Conservation (phyloP, 2,329 filamentous ascomycete genomes). For the Paecilomyces variotii region DNA sequence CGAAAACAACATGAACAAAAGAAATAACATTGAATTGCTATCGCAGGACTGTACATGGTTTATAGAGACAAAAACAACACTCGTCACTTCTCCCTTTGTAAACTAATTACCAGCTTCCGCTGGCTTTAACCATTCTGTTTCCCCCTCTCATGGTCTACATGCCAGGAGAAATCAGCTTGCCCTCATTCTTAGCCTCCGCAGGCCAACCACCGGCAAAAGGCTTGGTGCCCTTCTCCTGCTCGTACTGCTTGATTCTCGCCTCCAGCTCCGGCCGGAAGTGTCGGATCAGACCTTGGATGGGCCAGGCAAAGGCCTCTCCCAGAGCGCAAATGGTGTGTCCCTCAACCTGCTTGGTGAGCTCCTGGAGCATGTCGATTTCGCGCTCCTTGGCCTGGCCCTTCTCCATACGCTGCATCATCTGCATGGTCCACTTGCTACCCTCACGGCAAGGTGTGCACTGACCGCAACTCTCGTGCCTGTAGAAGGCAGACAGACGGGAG, state of each 20-base stretch:
- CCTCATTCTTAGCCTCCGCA: constrained; percentile 65
- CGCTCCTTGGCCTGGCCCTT: constrained; percentile 78
- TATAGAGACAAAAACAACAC: constrained; percentile 1
- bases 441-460: constrained; percentile 99
- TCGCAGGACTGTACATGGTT: constrained; percentile 3
- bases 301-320: constrained; percentile 97
- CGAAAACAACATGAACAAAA: neutral
- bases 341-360: constrained; percentile 98
- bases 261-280: constrained; percentile 97
- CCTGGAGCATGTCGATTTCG: constrained; percentile 99
- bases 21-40: constrained; percentile 2
- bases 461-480: constrained; percentile 95
- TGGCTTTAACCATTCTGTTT: neutral
- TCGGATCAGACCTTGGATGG: constrained; percentile 93
- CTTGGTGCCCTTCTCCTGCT: constrained; percentile 56
- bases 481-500: constrained; percentile 87
- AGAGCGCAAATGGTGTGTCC: constrained; percentile 98
- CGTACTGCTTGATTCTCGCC: constrained; percentile 76
- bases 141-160: constrained; percentile 58
- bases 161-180: constrained; percentile 78
- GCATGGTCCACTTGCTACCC: constrained; percentile 97
- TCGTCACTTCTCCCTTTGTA: neutral
- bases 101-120: neutral
- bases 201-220: constrained; percentile 83
- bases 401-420: constrained; percentile 97